A percentile compares a stretch with the other conserved stretches of the same genome.
These are phyloP conservation scores for Mallotus nudiflorus DNA, from an alignment of 345 rosid genomes.

Conservation along the genomic window DNA sequence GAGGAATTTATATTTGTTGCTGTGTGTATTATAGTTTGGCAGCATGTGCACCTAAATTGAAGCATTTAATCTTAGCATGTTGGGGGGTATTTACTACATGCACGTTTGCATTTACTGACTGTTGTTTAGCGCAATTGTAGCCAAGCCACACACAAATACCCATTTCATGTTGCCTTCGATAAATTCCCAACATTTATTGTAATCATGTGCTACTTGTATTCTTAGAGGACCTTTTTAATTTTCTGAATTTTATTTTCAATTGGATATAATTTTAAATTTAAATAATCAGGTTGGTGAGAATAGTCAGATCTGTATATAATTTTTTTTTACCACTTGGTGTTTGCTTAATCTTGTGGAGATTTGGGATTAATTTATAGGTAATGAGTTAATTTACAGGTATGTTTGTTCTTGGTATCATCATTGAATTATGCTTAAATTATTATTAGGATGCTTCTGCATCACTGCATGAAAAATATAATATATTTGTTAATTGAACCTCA, in stretches of 20 bases:
- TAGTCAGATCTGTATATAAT: neutral
- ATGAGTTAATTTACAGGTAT: conserved; percentile 5
- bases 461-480: neutral
- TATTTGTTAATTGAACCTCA: too few species aligned
- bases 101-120: conserved; percentile 50
- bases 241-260: too few species aligned
- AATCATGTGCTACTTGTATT: conserved; percentile 33
- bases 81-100: conserved; percentile 39
- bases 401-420: conserved; percentile 1
- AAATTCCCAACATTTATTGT: conserved; percentile 34
- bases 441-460: neutral
- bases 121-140: conserved; percentile 39
- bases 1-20: neutral
- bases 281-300: too few species aligned
- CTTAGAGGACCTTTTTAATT: neutral
- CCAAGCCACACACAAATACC: conserved; percentile 25
- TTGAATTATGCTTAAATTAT: neutral
- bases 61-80: conserved; percentile 44
- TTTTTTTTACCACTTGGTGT: neutral
- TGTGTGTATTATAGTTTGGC: conserved; percentile 9
- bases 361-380: neutral
- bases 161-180: conserved; percentile 23
- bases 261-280: too few species aligned
- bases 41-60: conserved; percentile 38
- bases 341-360: neutral